Base-by-base conservation (phyloP, 2,329 filamentous ascomycete species). In the Sodiomyces alkalinus region DNA sequence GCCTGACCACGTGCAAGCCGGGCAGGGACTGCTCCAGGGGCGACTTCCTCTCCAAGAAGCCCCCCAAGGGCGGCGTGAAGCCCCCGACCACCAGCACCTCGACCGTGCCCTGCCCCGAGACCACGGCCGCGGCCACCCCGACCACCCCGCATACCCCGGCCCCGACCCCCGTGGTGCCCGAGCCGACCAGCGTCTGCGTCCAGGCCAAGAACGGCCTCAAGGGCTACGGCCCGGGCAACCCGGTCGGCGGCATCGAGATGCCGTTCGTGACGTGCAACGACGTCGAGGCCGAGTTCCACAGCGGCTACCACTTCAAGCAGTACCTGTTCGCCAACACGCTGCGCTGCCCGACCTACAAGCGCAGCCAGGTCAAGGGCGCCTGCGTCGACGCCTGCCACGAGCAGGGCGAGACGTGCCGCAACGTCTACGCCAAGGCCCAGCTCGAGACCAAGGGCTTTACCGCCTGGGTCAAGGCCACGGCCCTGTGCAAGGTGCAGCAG, bases 171-270 rank as follows among this genome's bases (percentile, higher is more conserved):
- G 47, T 49, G 22, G 53, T 58, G 29, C 50, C 58, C 29, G 60
- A 64, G 3, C 46, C 57, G 19, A 64, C 60, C 31, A 60, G 60
- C 39, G 57, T 70, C 41, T 70, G 65, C 56, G 50, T 45, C 19
- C 62, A 69, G 47, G 59, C 65, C n/a, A 47, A 51, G 29, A 62
- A 53, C 50, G 64, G 68, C 39, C 62, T 64, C 44, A 68, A 64
- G 39, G 73, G 71, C 29, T 87, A 85, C 43, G 72, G 68, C 2
- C 73, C 76, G 2, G 68, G 75, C 19, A 73, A 56, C 28, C 56
- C 62, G 3, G 61, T 68, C 11, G 66, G 62, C 27, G 56, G 52
- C 33, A 67, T 71, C 29, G 47, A 52, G 14, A 48, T 70, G 29
- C 66, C 65, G 25, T 46, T 64, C 31, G 55, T 70, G 18, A 60